Conservation (phyloP, 768 basidiomycete genomes). For the Leccinum boreale region DNA sequence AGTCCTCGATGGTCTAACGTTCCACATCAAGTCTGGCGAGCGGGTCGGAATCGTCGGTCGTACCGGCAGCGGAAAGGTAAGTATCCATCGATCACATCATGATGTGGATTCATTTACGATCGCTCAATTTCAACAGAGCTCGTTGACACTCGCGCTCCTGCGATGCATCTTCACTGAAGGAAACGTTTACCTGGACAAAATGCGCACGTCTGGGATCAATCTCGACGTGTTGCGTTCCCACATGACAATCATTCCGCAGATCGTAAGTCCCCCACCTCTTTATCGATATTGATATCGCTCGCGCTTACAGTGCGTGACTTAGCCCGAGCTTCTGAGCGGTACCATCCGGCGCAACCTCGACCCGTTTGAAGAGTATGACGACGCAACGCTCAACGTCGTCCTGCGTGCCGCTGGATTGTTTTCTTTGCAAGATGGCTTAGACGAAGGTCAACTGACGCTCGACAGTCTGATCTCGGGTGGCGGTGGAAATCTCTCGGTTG, state of each 20-base stretch:
- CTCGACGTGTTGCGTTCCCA: not conserved
- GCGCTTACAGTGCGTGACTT: not conserved
- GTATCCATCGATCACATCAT: not conserved
- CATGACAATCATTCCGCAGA: conserved; percentile 1
- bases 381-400: conserved; percentile 47
- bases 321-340: conserved; percentile 38
- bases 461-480: conserved; percentile 44
- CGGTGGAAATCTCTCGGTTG: conserved; percentile 50
- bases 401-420: conserved; percentile 47
- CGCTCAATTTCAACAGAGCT: not conserved
- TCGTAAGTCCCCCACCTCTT: not conserved
- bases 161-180: conserved; percentile 2
- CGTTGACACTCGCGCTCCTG: conserved; percentile 3
- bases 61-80: conserved; percentile 1
- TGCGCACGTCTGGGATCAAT: not conserved
- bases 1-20: not conserved
- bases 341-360: conserved; percentile 59
- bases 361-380: conserved; percentile 54
- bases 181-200: not conserved
- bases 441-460: conserved; percentile 38
- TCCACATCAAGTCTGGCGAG: conserved; percentile 2
- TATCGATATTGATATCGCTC: not conserved
- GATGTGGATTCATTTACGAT: not conserved
- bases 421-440: conserved; percentile 36
- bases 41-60: conserved; percentile 2